These are phyloP conservation scores for Beauveria varroae DNA, from an alignment of 2,329 filamentous ascomycete genomes.

Conservation along the genomic window DNA sequence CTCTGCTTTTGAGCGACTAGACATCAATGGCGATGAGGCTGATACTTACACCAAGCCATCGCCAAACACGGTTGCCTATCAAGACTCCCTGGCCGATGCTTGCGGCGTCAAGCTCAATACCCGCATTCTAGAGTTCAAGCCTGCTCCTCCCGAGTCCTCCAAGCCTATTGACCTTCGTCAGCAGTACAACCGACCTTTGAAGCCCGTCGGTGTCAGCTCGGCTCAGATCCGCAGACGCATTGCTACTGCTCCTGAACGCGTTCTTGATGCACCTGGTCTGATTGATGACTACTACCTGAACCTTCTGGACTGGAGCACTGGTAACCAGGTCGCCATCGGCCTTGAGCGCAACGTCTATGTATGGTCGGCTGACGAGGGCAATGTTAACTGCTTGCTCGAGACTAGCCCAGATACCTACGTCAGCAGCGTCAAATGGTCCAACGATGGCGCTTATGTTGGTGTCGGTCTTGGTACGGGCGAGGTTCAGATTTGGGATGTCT, in stretches of 20 bases:
- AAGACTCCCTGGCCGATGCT: conserved; percentile 81
- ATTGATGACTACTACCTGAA: conserved; percentile 99
- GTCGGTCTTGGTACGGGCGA: conserved; percentile 93
- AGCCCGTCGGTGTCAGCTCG: conserved; percentile 62
- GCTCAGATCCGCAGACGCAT: conserved; percentile 89
- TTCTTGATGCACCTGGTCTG: conserved; percentile 89
- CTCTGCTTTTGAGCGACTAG: conserved; percentile 72
- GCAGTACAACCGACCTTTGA: conserved; percentile 96
- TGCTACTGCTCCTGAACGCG: conserved; percentile 88
- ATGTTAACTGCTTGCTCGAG: conserved; percentile 83
- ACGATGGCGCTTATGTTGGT: conserved; percentile 91
- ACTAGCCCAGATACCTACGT: conserved; percentile 87
- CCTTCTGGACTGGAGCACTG: conserved; percentile 94
- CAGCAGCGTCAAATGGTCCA: conserved; percentile 98
- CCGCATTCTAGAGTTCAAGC: conserved; percentile 96
- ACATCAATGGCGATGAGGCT: conserved; percentile 61
- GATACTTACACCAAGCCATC: conserved; percentile 68
- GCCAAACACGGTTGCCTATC: conserved; percentile 82
- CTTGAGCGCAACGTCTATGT: conserved; percentile 96
- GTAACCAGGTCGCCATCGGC: conserved; percentile 96
- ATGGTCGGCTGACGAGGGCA: conserved; percentile 92
- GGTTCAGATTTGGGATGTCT: conserved; percentile 98
- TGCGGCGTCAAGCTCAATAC: conserved; percentile 92
- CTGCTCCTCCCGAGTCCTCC: conserved; percentile 92
- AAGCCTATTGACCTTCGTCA: conserved; percentile 96